Percentiles rank a stretch among this genome's conserved stretches.
Evolutionary conservation across 768 basidiomycete species (phyloP).

Genomic region (Mrakia hoshinonis): DNA sequence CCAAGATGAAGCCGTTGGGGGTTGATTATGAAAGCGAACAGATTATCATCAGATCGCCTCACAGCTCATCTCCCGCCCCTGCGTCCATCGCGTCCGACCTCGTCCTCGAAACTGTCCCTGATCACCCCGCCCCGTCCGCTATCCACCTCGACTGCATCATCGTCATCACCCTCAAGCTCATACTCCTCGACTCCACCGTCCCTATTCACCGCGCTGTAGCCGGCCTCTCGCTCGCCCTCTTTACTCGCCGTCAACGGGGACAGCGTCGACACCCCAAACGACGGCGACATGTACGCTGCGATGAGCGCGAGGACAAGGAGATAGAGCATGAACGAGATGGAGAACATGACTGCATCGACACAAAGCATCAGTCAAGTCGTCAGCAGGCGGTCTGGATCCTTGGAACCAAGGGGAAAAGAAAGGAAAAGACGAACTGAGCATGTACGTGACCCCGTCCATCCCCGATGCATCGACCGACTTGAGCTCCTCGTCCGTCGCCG

Average conservation of each 20-base stretch:
- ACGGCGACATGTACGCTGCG: slow-evolving; percentile 48
- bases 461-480: slow-evolving; percentile 52
- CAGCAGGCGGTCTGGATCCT: slow-evolving; percentile 49
- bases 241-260: background rate
- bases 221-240: background rate
- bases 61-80: background rate
- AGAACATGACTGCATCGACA: slow-evolving; percentile 36
- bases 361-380: background rate
- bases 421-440: slow-evolving; percentile 19
- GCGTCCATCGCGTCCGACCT: background rate
- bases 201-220: background rate
- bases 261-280: slow-evolving; percentile 10
- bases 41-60: background rate
- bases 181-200: background rate
- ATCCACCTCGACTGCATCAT: background rate
- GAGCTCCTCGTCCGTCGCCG: slow-evolving; percentile 86
- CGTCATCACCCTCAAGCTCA: background rate
- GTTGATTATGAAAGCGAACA: too few relatives aligned
- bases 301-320: slow-evolving; percentile 62
- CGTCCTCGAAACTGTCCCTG: slow-evolving; percentile 17
- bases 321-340: slow-evolving; percentile 70
- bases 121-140: background rate
- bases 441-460: slow-evolving; percentile 26
- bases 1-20: too few relatives aligned
- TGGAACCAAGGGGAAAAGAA: slow-evolving; percentile 49